Evolutionary conservation across 139 green algal species (phyloP).

Genomic region (Dunaliella primolecta): DNA sequence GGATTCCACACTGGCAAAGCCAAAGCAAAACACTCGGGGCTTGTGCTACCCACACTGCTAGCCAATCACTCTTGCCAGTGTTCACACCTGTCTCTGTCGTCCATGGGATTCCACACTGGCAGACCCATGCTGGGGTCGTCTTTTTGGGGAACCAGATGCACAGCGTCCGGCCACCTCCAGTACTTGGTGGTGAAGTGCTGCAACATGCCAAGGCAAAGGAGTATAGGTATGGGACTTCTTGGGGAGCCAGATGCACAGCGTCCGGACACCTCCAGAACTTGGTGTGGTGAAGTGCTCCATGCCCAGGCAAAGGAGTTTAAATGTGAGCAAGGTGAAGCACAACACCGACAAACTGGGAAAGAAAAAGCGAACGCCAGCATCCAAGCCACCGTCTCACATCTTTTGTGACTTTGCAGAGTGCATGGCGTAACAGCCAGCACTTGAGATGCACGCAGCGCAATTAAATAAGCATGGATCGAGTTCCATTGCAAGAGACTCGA

Average conservation of each 20-base stretch:
- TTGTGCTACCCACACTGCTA: too few species aligned
- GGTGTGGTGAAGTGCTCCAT: constrained; percentile 10
- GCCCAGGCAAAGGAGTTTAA: not conserved
- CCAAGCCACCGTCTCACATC: too few species aligned
- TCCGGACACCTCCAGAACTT: constrained; percentile 35
- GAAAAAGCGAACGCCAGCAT: too few species aligned
- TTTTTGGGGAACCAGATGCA: constrained; percentile 26
- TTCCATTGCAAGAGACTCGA: too few species aligned
- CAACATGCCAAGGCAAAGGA: not conserved
- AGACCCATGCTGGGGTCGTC: constrained; percentile 26
- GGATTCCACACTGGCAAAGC: constrained; percentile 78
- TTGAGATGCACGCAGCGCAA: too few species aligned
- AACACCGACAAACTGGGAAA: too few species aligned
- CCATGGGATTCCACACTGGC: constrained; percentile 83
- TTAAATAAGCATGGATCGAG: too few species aligned
- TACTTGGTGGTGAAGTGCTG: constrained; percentile 10
- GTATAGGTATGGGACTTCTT: not conserved
- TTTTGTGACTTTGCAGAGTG: too few species aligned
- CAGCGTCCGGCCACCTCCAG: constrained; percentile 38
- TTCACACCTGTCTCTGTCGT: constrained; percentile 61
- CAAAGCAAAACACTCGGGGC: too few species aligned
- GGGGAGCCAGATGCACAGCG: constrained; percentile 27
- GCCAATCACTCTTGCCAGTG: too few species aligned
- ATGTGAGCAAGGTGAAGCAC: not conserved
- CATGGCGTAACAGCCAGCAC: too few species aligned